Evolutionary conservation across 805 yeast genomes (phyloP), one percentile per base, ranked within the genome.

Genomic region (Candida adriatica): DNA sequence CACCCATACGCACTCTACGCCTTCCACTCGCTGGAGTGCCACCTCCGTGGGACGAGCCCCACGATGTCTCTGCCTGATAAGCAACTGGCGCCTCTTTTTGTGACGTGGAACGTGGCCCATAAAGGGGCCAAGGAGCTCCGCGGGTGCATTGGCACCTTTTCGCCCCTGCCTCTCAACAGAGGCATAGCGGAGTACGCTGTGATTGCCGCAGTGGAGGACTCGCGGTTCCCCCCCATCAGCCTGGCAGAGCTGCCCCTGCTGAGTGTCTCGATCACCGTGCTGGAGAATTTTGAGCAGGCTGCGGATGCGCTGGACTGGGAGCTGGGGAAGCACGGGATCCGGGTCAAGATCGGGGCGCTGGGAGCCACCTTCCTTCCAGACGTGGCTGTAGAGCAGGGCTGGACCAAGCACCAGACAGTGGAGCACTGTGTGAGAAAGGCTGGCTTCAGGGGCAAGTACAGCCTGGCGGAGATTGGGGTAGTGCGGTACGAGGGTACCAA

Each of bases 141-240:
- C 26, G 98, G 98, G 0, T 90, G 98, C 51, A 92, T 90, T 33
- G 98, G 98, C 2, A 88, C 95, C 0, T 92, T 92, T 53, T 23
- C 34, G 2, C 16, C 28, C 5, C 48, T 56, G 24, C 16, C 18
- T 11, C 18, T 42, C 13, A 26, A 10, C 8, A 27, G 16, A 5
- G 42, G 41, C 2, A 34, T 33, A 15, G 13, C 16, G 20, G 41
- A 41, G 29, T 31, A 35, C 14, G 24, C 33, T 3, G 18, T 11
- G 8, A 29, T 13, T 59, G 73, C 43, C 3, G 95, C 95, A 0
- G 58, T 86, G 6, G 73, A 83, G 31, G 98, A 92, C 48, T 53
- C 78, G 1, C 59, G 98, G 28, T 92, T 92, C 51, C 46, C 64
- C 2, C 88, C 95, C 0, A 76, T 92, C 8, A 25, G 45, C 0